phyloP scores from a whole-genome alignment of 1,284 basidiomycete species.

The Rhizoctonia solani region DNA sequence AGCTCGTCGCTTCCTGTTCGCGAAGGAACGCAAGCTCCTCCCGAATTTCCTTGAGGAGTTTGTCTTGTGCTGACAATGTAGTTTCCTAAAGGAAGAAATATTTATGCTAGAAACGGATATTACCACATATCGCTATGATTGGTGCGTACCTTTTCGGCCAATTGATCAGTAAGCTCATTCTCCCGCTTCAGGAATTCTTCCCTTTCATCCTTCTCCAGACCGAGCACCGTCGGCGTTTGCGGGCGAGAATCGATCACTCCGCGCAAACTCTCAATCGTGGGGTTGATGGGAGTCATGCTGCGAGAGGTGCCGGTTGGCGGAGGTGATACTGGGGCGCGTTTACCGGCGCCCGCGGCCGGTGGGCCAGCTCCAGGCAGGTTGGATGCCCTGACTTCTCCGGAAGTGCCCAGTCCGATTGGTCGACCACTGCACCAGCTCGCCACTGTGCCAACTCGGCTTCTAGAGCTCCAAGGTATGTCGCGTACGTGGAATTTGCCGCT shows the following conservation, averaged over 20 bases:
- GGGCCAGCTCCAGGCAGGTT: conserved; percentile 20
- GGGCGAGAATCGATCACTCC: conserved; percentile 77
- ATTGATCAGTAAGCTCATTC: conserved; percentile 93
- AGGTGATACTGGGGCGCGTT: conserved; percentile 46
- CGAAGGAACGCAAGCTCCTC: conserved; percentile 88
- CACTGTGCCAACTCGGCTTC: conserved; percentile 92
- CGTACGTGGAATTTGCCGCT: conserved; percentile 78
- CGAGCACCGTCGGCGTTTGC: conserved; percentile 82
- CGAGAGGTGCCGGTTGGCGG: conserved; percentile 67
- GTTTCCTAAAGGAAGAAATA: conserved; percentile 59
- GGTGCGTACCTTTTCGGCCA: conserved; percentile 73
- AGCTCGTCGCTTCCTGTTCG: conserved; percentile 82
- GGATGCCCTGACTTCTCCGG: conserved; percentile 59
- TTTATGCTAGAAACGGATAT: background rate
- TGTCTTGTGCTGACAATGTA: conserved; percentile 71
- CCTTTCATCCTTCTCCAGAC: conserved; percentile 93
- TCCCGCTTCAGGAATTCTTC: conserved; percentile 97
- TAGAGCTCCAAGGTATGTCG: conserved; percentile 86
- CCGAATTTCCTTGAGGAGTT: conserved; percentile 80
- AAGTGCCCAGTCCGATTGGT: conserved; percentile 82
- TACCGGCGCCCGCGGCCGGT: conserved; percentile 19
- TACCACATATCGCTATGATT: background rate
- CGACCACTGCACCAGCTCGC: conserved; percentile 87
- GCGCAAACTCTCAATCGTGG: conserved; percentile 74
- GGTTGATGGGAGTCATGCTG: conserved; percentile 83